These are phyloP conservation scores for Macrophomina phaseolina DNA, from an alignment of 2,329 filamentous ascomycete species.

Conservation along the genomic window DNA sequence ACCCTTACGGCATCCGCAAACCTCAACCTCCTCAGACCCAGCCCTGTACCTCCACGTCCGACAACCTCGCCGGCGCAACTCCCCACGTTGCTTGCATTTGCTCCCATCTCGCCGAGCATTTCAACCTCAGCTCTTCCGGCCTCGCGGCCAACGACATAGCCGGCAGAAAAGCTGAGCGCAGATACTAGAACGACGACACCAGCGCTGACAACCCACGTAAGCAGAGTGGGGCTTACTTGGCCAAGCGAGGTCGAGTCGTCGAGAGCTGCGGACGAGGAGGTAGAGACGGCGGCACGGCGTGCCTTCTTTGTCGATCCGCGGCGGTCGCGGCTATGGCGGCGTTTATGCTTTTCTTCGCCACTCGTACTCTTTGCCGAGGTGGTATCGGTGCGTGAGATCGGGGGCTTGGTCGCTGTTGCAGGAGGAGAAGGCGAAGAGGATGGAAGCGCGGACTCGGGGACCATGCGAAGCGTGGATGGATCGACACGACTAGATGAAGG, in stretches of 20 bases:
- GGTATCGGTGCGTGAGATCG: slow-evolving; percentile 34
- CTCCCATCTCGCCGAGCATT: slow-evolving; percentile 36
- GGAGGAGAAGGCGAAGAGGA: slow-evolving; percentile 39
- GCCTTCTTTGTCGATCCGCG: slow-evolving; percentile 24
- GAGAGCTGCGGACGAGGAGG: slow-evolving; percentile 35
- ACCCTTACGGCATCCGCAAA: slow-evolving; percentile 25
- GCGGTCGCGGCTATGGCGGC: slow-evolving; percentile 29
- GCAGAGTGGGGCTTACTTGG: slow-evolving; percentile 62
- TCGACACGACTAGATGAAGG: slow-evolving; percentile 50
- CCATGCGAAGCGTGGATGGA: slow-evolving; percentile 61
- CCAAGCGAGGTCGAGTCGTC: slow-evolving; percentile 36
- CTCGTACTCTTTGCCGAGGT: slow-evolving; percentile 30
- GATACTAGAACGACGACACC: slow-evolving; percentile 69
- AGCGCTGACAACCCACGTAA: slow-evolving; percentile 70
- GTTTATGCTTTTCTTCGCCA: slow-evolving; percentile 29
- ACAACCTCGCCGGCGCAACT: slow-evolving; percentile 17
- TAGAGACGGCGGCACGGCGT: slow-evolving; percentile 22
- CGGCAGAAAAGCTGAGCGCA: slow-evolving; percentile 68
- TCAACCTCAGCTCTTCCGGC: slow-evolving; percentile 61
- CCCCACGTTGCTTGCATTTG: slow-evolving; percentile 24
- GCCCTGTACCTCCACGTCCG: not conserved
- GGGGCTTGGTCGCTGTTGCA: slow-evolving; percentile 35
- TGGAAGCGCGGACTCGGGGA: slow-evolving; percentile 64
- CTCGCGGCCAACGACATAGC: slow-evolving; percentile 66
- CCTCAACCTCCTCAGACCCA: slow-evolving; percentile 23